Evolutionary conservation across 352 stramenopile genomes (phyloP), one percentile per base, ranked within the genome.

Genomic region (Pythium monospermum): DNA sequence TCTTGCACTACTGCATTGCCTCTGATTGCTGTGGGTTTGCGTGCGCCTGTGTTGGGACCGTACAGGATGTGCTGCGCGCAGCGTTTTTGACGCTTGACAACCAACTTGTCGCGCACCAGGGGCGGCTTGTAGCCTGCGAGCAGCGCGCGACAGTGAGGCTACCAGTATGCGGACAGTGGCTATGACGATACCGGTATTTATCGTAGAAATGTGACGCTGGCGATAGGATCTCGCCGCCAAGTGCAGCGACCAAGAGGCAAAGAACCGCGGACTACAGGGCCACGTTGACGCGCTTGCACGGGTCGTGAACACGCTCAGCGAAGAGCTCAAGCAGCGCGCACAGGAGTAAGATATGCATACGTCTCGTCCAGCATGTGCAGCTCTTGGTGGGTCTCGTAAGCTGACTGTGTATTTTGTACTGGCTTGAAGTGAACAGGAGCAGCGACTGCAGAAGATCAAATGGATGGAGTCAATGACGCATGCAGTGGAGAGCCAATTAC

Each of bases 11-110:
- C 21, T 11, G 37, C 12, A 21, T 7, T 43, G 10, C 7, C 12
- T 43, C 12, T 43, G 21, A 19, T 43, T 7, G 10, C 12, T 22
- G n/a, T 2, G 18, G 1, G n/a, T n/a, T 3, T 4, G 19, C 31
- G 8, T 8, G 23, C 6, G 22, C 18, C 49, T 3, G 6, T 32
- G 22, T 12, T 32, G 23, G 22, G 26, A 7, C n/a, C n/a, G 7
- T 35, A 35, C n/a, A 85, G 71, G 69, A 77, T 2, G 68, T 85
- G 31, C 49, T 85, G n/a, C 68, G 74, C 2, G 46, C 49, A 12
- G 72, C 71, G 16, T 80, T 85, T 36, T 48, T 64, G 1, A 50
- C 32, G 19, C 61, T 81, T 45, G 79, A 69, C 52, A 27, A 28
- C 10, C 53, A 50, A 18, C 38, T 74, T 7, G 32, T 44, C 10